phyloP scores from a whole-genome alignment of 805 yeast genomes.

The Sporopachydermia lactativora region DNA sequence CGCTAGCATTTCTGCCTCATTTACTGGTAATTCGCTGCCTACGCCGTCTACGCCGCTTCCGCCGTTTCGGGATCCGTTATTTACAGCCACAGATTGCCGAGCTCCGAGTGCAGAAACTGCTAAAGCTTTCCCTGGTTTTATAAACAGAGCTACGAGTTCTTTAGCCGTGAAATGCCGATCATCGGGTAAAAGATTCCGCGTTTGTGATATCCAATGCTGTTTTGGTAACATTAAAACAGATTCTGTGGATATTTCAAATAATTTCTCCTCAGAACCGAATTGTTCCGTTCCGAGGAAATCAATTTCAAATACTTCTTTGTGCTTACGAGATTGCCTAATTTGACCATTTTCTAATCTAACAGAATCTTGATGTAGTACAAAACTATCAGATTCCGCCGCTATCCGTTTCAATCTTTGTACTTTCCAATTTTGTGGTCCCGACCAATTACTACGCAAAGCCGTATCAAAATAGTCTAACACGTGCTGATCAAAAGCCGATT shows the following conservation, averaged over 20 bases:
- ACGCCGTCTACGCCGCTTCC: slow-evolving; percentile 5
- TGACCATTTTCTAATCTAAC: slow-evolving; percentile 5
- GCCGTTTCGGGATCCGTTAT: slow-evolving; percentile 4
- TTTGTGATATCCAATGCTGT: slow-evolving; percentile 24
- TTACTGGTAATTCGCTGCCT: slow-evolving; percentile 7
- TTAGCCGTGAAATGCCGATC: slow-evolving; percentile 62
- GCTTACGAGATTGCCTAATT: slow-evolving; percentile 15
- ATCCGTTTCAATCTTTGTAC: slow-evolving; percentile 42
- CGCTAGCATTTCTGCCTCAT: slow-evolving; percentile 20
- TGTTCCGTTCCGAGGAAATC: slow-evolving; percentile 28
- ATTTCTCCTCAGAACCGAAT: slow-evolving; percentile 23
- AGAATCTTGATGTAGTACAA: too few relatives aligned
- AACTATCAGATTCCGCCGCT: slow-evolving; percentile 4
- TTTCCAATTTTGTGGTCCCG: slow-evolving; percentile 92
- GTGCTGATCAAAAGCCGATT: slow-evolving; percentile 51
- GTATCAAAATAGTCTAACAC: slow-evolving; percentile 74
- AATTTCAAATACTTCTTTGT: slow-evolving; percentile 25
- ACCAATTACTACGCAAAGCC: slow-evolving; percentile 59
- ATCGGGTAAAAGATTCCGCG: slow-evolving; percentile 47
- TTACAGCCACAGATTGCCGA: slow-evolving; percentile 1
- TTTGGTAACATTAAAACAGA: slow-evolving; percentile 29
- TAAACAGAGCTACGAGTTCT: slow-evolving; percentile 48
- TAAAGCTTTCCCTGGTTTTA: slow-evolving; percentile 35
- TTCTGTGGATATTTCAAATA: slow-evolving; percentile 27
- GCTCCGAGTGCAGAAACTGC: neutral